phyloP scores from a whole-genome alignment of 352 stramenopile species.

The Phytophthora foliorum region DNA sequence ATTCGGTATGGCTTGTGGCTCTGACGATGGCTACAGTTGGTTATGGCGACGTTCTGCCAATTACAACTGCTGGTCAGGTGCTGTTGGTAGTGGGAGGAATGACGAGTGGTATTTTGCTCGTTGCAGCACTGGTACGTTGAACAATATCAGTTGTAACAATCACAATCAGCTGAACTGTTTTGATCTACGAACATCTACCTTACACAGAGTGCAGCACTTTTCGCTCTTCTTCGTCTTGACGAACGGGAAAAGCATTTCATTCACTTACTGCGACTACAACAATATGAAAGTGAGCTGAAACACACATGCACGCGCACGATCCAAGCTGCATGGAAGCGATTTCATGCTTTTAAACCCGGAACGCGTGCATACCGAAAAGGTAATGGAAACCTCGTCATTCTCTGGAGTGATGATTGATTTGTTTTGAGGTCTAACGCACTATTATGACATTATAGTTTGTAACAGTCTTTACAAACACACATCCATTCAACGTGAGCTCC shows the following conservation, averaged over 20 bases:
- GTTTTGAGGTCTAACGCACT: constrained; percentile 7
- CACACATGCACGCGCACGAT: constrained; percentile 68
- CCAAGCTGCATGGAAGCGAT: constrained; percentile 63
- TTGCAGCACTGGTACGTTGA: constrained; percentile 67
- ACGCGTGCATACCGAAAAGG: constrained; percentile 26
- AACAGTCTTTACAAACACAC: constrained; percentile 46
- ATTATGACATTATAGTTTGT: constrained; percentile 19
- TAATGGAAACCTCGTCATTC: constrained; percentile 19
- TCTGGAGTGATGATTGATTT: neutral
- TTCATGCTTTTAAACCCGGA: constrained; percentile 12
- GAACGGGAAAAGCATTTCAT: constrained; percentile 75
- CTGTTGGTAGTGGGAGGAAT: constrained; percentile 75
- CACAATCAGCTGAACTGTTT: neutral
- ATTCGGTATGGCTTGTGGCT: constrained; percentile 75
- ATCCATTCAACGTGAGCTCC: constrained; percentile 57
- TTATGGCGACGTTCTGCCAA: constrained; percentile 72
- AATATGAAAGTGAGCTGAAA: constrained; percentile 53
- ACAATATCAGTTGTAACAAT: neutral
- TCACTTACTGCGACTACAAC: constrained; percentile 53
- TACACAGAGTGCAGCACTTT: constrained; percentile 71
- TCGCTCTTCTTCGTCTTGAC: constrained; percentile 60
- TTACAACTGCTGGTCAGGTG: constrained; percentile 66
- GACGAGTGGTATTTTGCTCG: constrained; percentile 73
- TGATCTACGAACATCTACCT: neutral
- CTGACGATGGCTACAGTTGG: constrained; percentile 84